These are phyloP conservation scores for Fusarium solani-melongenae DNA, from an alignment of 2,329 filamentous ascomycete species.

Conservation along the genomic window DNA sequence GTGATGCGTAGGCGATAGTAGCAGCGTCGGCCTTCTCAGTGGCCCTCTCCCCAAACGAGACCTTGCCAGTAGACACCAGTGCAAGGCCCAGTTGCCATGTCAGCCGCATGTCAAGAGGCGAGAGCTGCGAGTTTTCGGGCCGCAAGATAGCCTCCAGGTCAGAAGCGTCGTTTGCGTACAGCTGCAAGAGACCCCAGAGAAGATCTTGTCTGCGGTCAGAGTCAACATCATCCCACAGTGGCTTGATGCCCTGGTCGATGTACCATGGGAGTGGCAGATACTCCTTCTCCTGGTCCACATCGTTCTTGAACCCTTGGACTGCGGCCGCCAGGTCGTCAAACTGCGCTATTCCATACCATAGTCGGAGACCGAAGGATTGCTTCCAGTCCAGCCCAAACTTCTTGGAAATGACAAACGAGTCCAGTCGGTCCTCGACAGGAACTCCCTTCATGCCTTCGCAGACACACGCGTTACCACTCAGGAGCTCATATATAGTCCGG, in stretches of 20 bases:
- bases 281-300: slow-evolving; percentile 78
- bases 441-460: slow-evolving; percentile 81
- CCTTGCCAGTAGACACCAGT: slow-evolving; percentile 62
- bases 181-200: slow-evolving; percentile 86
- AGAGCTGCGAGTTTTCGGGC: slow-evolving; percentile 80
- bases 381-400: slow-evolving; percentile 92
- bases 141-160: slow-evolving; percentile 77
- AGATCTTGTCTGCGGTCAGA: slow-evolving; percentile 76
- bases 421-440: slow-evolving; percentile 81
- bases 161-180: slow-evolving; percentile 73
- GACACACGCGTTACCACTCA: slow-evolving; percentile 87
- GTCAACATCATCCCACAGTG: slow-evolving; percentile 70
- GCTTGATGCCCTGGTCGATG: slow-evolving; percentile 66
- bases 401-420: slow-evolving; percentile 83
- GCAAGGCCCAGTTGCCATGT: slow-evolving; percentile 87
- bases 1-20: slow-evolving; percentile 72
- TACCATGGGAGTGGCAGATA: slow-evolving; percentile 80
- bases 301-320: slow-evolving; percentile 77
- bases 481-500: slow-evolving; percentile 87
- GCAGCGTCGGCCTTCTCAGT: slow-evolving; percentile 72
- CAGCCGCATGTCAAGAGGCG: slow-evolving; percentile 79
- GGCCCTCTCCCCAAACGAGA: slow-evolving; percentile 64
- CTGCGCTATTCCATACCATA: slow-evolving; percentile 85
- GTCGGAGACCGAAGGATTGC: slow-evolving; percentile 88
- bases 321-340: slow-evolving; percentile 78